phyloP scores from a whole-genome alignment of 2,329 filamentous ascomycete species.

The Aspergillus awamori region DNA sequence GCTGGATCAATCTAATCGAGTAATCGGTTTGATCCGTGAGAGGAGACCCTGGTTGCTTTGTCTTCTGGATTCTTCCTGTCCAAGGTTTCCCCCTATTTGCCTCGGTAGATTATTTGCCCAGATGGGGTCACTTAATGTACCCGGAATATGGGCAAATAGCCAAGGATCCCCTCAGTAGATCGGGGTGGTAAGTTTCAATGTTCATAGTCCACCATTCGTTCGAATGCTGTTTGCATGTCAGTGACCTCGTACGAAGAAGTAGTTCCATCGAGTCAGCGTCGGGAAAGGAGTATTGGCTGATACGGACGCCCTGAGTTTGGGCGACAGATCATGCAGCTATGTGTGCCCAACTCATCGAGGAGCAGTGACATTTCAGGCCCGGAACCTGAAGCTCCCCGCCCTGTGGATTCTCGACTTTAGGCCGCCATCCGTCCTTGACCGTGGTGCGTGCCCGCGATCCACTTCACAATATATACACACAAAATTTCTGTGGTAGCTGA shows the following conservation, averaged over 20 bases:
- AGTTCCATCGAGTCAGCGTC: conserved; percentile 3
- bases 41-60: background rate
- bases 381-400: conserved; percentile 23
- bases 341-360: conserved; percentile 32
- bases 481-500: background rate
- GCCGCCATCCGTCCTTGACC: conserved; percentile 17
- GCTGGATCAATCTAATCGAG: conserved; percentile 9
- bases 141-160: background rate
- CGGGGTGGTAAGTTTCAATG: background rate
- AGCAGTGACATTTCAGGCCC: conserved; percentile 15
- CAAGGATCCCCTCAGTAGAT: background rate
- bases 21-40: background rate
- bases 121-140: background rate
- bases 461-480: conserved; percentile 1
- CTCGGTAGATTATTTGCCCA: background rate
- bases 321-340: conserved; percentile 31
- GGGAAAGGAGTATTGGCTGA: conserved; percentile 16
- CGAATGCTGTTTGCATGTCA: conserved; percentile 9
- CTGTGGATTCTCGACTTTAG: conserved; percentile 18
- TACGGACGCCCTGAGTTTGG: conserved; percentile 25
- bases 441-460: conserved; percentile 4
- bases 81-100: background rate
- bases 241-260: background rate
- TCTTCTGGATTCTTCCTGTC: background rate
- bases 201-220: conserved; percentile 8